Base-by-base conservation (phyloP, 164 flowering plant species). In the Berberis vulgaris region DNA sequence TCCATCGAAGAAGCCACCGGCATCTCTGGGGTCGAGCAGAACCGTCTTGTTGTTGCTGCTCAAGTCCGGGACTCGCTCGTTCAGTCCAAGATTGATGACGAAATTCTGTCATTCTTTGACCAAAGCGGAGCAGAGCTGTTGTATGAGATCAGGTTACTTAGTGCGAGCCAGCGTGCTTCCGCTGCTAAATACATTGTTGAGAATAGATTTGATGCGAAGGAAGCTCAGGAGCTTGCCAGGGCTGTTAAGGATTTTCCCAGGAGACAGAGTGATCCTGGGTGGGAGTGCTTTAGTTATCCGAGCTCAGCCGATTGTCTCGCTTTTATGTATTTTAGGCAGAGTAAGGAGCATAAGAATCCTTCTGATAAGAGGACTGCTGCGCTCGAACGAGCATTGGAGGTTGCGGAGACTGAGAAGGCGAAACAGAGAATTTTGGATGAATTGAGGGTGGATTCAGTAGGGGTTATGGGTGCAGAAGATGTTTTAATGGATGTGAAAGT, bases 171-270 rank as follows among this genome's bases (percentile, higher is more conserved):
- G 26, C 26, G 26, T 26, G 26, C 26, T 26, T 26, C 26, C 0
- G 26, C 26, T 26, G 26, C 46, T 3, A 1, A 73, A 40, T 87
- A 86, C 57, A 40, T 84, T 2, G 78, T 73, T 2, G 74, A 61
- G 45, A 67, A 71, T 7, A 58, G 59, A 41, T 62, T 80, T 8
- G 98, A 87, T 44, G 82, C 67, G 1, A 72, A 66, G 43, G 78
- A 63, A 2, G 81, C 91, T 0, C 74, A 74, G 69, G 96, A 92
- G 12, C 68, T 92, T 13, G 98, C 98, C 7, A 76, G 87, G 39
- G 78, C 96, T 2, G 79, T 92, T 45, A 92, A 92, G 82, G 96
- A 92, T 71, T 87, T 77, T 65, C 95, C 95, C 0, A 65, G 88
- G 5, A 64, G 96, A 65, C 64, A 69, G 0, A 84, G 76, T 12